phyloP scores from a whole-genome alignment of 2,329 filamentous ascomycete genomes.

The Fusarium nanum region DNA sequence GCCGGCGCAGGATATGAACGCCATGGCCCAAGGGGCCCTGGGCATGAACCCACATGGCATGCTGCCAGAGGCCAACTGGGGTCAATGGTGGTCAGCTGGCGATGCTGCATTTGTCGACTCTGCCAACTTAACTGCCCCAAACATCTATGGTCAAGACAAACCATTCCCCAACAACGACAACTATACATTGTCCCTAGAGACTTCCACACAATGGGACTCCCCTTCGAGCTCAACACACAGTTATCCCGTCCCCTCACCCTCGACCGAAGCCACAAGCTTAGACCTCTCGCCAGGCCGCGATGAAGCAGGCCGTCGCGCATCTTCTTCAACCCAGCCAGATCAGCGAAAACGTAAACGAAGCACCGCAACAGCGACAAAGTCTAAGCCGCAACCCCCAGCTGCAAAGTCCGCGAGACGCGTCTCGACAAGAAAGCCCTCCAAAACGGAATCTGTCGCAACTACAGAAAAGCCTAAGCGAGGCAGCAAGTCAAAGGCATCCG shows the following conservation, averaged over 20 bases:
- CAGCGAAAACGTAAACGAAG: neutral
- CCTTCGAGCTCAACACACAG: neutral
- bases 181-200: no score
- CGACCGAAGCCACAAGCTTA: neutral
- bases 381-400: rapidly evolving
- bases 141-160: neutral
- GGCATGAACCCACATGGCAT: neutral
- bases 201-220: neutral
- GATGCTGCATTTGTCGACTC: neutral
- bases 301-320: neutral
- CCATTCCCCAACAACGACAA: neutral
- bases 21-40: neutral
- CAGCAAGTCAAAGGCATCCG: neutral
- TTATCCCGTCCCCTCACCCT: neutral
- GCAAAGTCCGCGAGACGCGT: neutral
- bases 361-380: neutral
- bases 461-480: neutral
- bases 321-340: neutral
- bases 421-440: neutral
- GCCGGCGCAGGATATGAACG: neutral
- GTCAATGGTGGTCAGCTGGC: neutral
- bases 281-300: neutral
- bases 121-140: neutral
- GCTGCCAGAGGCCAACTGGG: neutral
- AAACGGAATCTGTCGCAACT: neutral